These are phyloP conservation scores for Hawksworthiomyces lignivorus DNA, from an alignment of 2,329 filamentous ascomycete species.

Conservation along the genomic window DNA sequence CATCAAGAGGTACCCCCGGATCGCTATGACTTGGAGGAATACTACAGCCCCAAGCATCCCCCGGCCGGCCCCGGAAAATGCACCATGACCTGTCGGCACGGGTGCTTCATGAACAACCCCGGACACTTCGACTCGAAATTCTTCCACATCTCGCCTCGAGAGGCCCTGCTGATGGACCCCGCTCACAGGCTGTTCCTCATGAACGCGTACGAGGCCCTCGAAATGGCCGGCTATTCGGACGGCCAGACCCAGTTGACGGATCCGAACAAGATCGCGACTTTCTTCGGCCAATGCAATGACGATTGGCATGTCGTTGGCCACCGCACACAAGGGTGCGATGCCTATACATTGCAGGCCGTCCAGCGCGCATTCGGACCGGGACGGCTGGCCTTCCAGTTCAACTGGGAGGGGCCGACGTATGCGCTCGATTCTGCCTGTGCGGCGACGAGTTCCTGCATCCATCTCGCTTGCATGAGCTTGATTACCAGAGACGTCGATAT, in stretches of 20 bases:
- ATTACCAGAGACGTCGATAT: conserved; percentile 72
- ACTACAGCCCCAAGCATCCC: background rate
- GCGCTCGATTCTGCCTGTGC: conserved; percentile 72
- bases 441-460: conserved; percentile 62
- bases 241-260: conserved; percentile 65
- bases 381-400: conserved; percentile 67
- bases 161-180: conserved; percentile 71
- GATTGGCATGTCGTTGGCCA: conserved; percentile 70
- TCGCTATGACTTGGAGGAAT: background rate
- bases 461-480: conserved; percentile 64
- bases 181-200: conserved; percentile 69
- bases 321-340: conserved; percentile 56
- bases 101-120: conserved; percentile 64
- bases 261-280: conserved; percentile 56
- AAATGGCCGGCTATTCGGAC: conserved; percentile 69
- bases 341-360: conserved; percentile 37
- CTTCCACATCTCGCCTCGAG: conserved; percentile 52
- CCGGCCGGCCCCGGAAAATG: background rate
- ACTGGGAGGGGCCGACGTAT: conserved; percentile 63
- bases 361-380: conserved; percentile 37
- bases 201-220: conserved; percentile 72
- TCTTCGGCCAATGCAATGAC: conserved; percentile 66
- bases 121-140: conserved; percentile 71
- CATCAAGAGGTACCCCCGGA: background rate
- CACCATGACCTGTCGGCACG: background rate